Evolutionary conservation across 257 asterid genomes (phyloP), one percentile per base, ranked within the genome.

Genomic region (Primulina eburnea): DNA sequence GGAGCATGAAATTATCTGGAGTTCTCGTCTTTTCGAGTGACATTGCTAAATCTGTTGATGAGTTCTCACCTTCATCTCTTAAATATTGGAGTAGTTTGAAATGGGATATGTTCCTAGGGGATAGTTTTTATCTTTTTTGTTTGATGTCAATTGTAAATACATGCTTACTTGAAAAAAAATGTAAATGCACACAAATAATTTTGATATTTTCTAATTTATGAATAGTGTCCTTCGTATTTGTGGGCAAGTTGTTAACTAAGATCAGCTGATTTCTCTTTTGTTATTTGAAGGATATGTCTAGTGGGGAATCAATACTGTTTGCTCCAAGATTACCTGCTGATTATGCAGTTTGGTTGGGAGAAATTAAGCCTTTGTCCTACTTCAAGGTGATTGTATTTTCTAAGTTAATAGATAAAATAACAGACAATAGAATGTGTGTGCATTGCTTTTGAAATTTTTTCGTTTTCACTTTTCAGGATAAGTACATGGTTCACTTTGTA

Each of bases 271-370:
- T 75, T 29, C 47, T 77, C 17, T 64, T 53, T 71, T 72, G 52
- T 57, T 61, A 65, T n/a, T 50, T 82, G 78, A 80, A 93, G 97
- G 97, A 93, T 86, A 75, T 93, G 68, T 88, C 90, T 52, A 90
- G 75, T 69, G 96, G 99, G 75, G 84, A 83, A 57, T 82, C 96
- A 50, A 77, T 89, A 72, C 88, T 93, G 47, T 93, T 93, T 93
- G 87, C 86, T 80, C 97, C 97, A 1, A 87, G 97, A 76, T 79
- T 93, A 72, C 95, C 96, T 56, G 99, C 34, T 32, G 34, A 32
- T 32, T 32, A 32, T 32, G 7, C 34, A 32, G 34, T 32, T 32
- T 32, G 34, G 99, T 69, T 89, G 92, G 97, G 99, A 68, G 84
- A 90, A 78, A 90, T 93, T 80, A 89, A 90, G 85, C 84, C 92